Evolutionary conservation across 1,284 basidiomycete genomes (phyloP).

Genomic region (Fomitopsis schrenkii): DNA sequence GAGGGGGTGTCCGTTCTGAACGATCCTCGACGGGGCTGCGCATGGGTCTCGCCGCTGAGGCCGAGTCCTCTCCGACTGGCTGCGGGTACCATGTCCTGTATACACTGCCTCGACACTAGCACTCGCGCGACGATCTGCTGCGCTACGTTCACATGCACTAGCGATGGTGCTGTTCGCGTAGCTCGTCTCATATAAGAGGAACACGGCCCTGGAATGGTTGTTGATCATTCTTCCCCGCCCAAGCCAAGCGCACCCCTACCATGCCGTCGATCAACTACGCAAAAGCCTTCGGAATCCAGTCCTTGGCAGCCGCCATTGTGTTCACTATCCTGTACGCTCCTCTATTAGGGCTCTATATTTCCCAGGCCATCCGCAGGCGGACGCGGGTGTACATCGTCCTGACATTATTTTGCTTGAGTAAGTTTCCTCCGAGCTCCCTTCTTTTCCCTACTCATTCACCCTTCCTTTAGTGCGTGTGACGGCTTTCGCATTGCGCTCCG

Average conservation of each 20-base stretch:
- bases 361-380: slow-evolving; percentile 32
- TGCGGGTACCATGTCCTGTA: no score
- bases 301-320: slow-evolving; percentile 38
- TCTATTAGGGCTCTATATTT: slow-evolving; percentile 33
- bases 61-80: no score
- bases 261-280: slow-evolving; percentile 32
- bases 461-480: slow-evolving; percentile 24
- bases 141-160: no score
- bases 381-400: slow-evolving; percentile 40
- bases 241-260: neutral
- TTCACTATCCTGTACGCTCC: slow-evolving; percentile 43
- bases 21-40: no score
- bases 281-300: slow-evolving; percentile 35
- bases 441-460: neutral
- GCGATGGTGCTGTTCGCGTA: neutral
- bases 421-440: slow-evolving; percentile 13
- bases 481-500: slow-evolving; percentile 28
- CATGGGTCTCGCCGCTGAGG: no score
- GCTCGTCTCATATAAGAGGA: neutral
- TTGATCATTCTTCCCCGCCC: no score
- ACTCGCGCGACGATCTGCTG: no score
- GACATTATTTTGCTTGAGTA: slow-evolving; percentile 42
- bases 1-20: no score
- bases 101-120: no score
- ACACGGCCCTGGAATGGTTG: no score